Evolutionary conservation across 2,329 filamentous ascomycete species (phyloP), one percentile per base, ranked within the genome.

Genomic region (Trichoderma breve): DNA sequence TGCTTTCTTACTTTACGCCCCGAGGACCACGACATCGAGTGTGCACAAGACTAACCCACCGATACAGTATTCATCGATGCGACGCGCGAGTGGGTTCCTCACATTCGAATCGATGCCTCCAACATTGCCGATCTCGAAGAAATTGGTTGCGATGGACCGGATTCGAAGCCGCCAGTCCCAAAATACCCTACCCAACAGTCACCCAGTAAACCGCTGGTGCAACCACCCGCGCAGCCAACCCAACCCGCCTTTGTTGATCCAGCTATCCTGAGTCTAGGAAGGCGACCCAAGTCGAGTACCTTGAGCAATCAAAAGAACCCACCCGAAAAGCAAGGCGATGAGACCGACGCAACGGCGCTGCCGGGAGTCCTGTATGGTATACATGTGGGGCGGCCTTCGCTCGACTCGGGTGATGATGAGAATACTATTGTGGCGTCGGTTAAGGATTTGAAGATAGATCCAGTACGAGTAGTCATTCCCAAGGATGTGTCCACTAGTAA

Each of bases 221-320:
- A 70, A 21, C 30, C n/a, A 26, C 43, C 66, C 28, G 36, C 30
- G 21, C 55, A 61, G 47, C 75, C 77, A 58, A 72, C 76, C 67
- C 80, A 83, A 74, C 76, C 83, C 34, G 77, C 84, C 0, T 94
- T 96, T 77, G 86, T 91, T n/a, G 93, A 97, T 76, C 93, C 93
- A 12, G 93, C 93, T 4, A 97, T 97, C 70, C 79, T 97, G 60
- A 94, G 93, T 78, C 88, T 93, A 64, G 84, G 84, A 26, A 83
- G 83, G 61, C 82, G 81, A 4, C 82, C 85, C 1, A 78, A 75
- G 30, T 77, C 78, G 0, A 77, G 71, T 15, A 75, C 79, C 12
- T 72, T 66, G 18, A 36, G 36, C 11, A 70, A 66, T 11, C 36
- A 34, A 21, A 67, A 70, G 36, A 72, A 55, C 24, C 66, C 30